These are phyloP conservation scores for Cardiospermum halicacabum DNA, from an alignment of 345 rosid species.

Conservation along the genomic window DNA sequence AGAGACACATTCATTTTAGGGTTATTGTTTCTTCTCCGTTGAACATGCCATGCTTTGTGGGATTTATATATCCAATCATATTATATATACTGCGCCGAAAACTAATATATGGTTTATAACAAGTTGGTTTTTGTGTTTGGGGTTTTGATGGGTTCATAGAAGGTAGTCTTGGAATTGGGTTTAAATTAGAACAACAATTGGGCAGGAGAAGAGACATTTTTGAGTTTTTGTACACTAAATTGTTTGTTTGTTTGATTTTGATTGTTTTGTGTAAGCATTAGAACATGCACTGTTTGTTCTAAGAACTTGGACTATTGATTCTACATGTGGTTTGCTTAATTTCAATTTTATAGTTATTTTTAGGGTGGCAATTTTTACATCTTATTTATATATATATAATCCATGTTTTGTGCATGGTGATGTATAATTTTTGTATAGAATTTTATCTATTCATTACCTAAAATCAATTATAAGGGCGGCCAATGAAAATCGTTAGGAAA, in stretches of 20 bases:
- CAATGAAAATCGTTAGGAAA: too few relatives aligned
- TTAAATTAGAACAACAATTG: not conserved
- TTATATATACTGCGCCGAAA: not conserved
- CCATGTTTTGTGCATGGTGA: too few relatives aligned
- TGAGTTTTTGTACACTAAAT: not conserved
- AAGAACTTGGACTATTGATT: not conserved
- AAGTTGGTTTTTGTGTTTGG: not conserved
- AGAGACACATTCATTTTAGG: conserved; percentile 13
- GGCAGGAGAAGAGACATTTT: not conserved
- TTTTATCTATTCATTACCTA: not conserved
- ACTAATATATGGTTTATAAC: not conserved
- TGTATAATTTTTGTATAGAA: too few relatives aligned
- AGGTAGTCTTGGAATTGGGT: not conserved
- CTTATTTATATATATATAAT: too few relatives aligned
- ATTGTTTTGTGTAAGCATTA: not conserved
- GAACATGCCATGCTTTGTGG: conserved; percentile 30
- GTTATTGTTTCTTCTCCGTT: conserved; percentile 18
- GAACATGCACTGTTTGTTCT: not conserved
- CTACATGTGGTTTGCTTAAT: too few relatives aligned
- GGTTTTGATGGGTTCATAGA: not conserved
- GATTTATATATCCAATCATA: conserved; percentile 13
- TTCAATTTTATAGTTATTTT: too few relatives aligned
- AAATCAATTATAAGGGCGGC: not conserved
- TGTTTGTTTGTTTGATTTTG: not conserved
- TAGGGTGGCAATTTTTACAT: too few relatives aligned